Evolutionary conservation across 208 protist genomes (phyloP).

Genomic region (Zelonia costaricensis): DNA sequence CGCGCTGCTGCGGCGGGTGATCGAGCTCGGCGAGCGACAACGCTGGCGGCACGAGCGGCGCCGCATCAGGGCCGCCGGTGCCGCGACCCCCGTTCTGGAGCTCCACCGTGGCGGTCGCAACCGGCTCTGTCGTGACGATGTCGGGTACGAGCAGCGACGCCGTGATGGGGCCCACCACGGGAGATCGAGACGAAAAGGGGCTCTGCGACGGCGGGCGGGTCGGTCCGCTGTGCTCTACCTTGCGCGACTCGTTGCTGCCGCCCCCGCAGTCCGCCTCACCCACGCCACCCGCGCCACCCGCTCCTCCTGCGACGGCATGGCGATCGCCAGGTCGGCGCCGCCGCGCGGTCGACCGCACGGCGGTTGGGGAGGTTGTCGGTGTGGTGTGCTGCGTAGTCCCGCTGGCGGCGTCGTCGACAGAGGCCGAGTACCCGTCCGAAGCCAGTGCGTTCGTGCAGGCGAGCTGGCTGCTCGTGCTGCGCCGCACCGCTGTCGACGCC

Average conservation of each 20-base stretch:
- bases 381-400: constrained; percentile 6
- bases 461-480: not conserved
- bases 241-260: too few relatives aligned
- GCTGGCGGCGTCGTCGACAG: not conserved
- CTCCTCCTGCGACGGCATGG: not conserved
- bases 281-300: not conserved
- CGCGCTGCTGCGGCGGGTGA: too few relatives aligned
- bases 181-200: too few relatives aligned
- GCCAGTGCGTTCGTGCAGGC: not conserved
- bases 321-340: not conserved
- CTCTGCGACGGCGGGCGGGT: too few relatives aligned
- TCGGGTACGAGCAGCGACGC: too few relatives aligned
- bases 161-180: too few relatives aligned
- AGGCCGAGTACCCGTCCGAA: constrained; percentile 4
- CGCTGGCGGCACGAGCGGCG: not conserved
- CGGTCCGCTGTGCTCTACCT: too few relatives aligned
- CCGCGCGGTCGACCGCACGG: not conserved
- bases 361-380: not conserved
- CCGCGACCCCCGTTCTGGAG: too few relatives aligned
- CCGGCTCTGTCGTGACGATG: too few relatives aligned
- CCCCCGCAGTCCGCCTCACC: too few relatives aligned
- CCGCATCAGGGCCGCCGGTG: too few relatives aligned
- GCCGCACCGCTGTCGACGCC: not conserved
- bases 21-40: not conserved
- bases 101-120: too few relatives aligned